phyloP scores from a whole-genome alignment of 371 early-diverging fungal species.

The Mucor racemosus region DNA sequence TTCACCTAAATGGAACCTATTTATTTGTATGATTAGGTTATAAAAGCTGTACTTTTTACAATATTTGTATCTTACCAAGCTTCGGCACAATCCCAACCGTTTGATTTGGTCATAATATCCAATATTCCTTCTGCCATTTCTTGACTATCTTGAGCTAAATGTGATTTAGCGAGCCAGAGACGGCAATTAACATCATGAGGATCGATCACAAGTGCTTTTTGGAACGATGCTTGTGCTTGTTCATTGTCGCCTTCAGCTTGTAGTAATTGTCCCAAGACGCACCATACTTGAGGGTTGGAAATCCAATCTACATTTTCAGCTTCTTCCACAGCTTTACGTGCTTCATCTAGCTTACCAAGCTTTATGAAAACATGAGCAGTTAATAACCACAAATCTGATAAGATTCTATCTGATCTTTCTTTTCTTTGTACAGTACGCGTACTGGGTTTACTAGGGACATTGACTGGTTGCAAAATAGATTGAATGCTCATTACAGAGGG shows the following conservation, averaged over 20 bases:
- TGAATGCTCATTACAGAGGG: constrained; percentile 32
- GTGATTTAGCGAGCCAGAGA: constrained; percentile 52
- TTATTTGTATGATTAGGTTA: too few species aligned
- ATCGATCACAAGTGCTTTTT: constrained; percentile 59
- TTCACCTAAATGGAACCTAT: constrained; percentile 62
- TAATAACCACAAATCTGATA: constrained; percentile 63
- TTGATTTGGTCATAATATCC: constrained; percentile 55
- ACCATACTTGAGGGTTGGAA: constrained; percentile 63
- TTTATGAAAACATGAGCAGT: constrained; percentile 65
- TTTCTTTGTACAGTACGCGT: constrained; percentile 29
- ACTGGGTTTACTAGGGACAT: constrained; percentile 29
- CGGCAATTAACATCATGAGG: constrained; percentile 49
- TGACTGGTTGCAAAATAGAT: constrained; percentile 31
- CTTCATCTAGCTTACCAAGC: constrained; percentile 64
- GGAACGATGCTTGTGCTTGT: constrained; percentile 54
- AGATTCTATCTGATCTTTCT: constrained; percentile 29
- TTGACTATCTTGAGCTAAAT: constrained; percentile 43
- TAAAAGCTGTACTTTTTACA: background rate
- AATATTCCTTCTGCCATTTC: constrained; percentile 65
- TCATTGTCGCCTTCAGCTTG: constrained; percentile 44
- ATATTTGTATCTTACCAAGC: constrained; percentile 54
- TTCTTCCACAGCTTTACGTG: constrained; percentile 67
- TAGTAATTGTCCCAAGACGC: constrained; percentile 58
- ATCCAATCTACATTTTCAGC: constrained; percentile 65
- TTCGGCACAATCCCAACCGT: constrained; percentile 69